A percentile compares a stretch with the other conserved stretches of the same genome.
Evolutionary conservation across 441 rosid genomes (phyloP).

Genomic region (Theobroma grandiflorum): DNA sequence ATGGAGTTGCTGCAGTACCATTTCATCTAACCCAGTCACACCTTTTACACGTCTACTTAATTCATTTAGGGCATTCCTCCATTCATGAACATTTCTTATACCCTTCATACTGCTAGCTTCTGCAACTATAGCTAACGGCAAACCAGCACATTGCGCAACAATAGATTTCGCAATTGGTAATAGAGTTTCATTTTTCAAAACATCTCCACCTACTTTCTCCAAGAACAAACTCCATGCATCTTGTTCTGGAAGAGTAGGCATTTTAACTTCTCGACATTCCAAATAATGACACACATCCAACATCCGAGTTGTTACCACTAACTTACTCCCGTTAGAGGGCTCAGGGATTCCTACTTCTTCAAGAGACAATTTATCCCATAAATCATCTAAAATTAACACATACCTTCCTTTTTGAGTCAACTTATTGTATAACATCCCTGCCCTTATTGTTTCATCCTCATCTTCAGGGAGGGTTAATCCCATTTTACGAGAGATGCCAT

Average conservation of each 20-base stretch:
- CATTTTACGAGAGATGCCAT: not conserved
- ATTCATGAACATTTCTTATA: no score
- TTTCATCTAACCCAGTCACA: not conserved
- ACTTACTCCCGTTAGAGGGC: slow-evolving; percentile 46
- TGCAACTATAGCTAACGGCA: no score
- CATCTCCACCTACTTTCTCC: slow-evolving; percentile 37
- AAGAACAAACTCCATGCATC: no score
- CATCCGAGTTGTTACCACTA: slow-evolving; percentile 51
- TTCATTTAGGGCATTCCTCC: no score
- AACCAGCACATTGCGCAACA: no score
- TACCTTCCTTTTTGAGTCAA: slow-evolving; percentile 39
- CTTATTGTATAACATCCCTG: not conserved
- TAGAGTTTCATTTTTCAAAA: no score
- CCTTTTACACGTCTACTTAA: not conserved
- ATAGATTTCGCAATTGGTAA: no score
- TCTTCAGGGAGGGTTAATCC: not conserved
- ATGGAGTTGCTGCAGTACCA: not conserved
- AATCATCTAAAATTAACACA: slow-evolving; percentile 54
- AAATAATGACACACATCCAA: slow-evolving; percentile 44
- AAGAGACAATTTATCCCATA: slow-evolving; percentile 51
- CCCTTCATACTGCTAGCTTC: no score
- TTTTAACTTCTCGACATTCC: slow-evolving; percentile 19
- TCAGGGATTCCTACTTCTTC: slow-evolving; percentile 48
- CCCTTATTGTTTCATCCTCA: not conserved
- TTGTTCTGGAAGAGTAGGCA: not conserved